Conservation (phyloP, 495 filamentous ascomycete genomes). For the Aspergillus wentii region DNA sequence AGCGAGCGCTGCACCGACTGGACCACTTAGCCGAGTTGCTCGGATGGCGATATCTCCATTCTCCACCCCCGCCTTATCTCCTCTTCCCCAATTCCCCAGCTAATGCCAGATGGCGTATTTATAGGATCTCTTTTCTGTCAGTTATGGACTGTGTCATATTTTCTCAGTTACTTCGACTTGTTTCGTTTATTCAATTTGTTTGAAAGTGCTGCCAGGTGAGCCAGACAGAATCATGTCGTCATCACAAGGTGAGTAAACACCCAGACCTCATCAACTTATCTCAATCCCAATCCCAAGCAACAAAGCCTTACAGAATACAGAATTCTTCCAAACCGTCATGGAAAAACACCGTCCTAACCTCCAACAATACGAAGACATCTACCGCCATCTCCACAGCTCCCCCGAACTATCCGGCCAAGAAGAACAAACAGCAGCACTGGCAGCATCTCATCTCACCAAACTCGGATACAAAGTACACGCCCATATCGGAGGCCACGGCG, state of each 20-base stretch:
- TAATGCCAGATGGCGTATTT: no score
- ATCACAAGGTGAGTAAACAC: neutral
- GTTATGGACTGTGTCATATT: neutral
- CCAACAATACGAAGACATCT: constrained; percentile 35
- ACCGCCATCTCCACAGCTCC: constrained; percentile 40
- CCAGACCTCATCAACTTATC: neutral
- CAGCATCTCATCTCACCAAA: constrained; percentile 29
- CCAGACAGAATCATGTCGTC: neutral
- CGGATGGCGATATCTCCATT: no score
- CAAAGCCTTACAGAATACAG: neutral
- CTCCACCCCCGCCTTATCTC: no score
- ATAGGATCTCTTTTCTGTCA: no score
- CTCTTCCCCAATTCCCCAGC: no score
- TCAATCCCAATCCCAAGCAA: neutral
- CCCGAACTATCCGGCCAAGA: constrained; percentile 53
- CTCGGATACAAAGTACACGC: constrained; percentile 42
- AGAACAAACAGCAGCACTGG: constrained; percentile 34
- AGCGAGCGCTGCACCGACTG: no score
- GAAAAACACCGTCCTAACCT: constrained; percentile 27
- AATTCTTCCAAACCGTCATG: constrained; percentile 8
- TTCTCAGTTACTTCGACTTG: neutral
- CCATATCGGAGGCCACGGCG: constrained; percentile 52
- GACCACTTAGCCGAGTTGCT: no score
- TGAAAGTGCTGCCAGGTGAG: neutral
- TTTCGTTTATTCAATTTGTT: neutral